Evolutionary conservation across 2,329 filamentous ascomycete species (phyloP), one percentile per base, ranked within the genome.

Genomic region (Hymenoscyphus infarciens): DNA sequence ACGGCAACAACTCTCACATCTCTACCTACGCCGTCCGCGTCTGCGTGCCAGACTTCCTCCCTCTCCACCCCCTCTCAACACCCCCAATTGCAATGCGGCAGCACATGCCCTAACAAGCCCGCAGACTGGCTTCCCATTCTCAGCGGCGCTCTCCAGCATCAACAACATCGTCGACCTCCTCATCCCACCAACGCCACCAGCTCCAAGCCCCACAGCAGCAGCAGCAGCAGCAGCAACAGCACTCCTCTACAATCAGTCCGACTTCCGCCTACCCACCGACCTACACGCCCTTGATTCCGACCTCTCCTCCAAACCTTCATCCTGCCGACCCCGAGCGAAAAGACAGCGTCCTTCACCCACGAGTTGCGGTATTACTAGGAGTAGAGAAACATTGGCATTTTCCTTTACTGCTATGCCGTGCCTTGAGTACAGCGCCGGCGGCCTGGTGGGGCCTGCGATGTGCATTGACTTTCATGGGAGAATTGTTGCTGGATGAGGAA

Each of bases 281-380:
- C 16, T 54, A 60, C 15, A 54, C 58, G 15, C 57, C 57, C 5
- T 15, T 29, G 11, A 29, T 31, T 39, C 49, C 49, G 8, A 45
- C 64, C 15, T 67, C 64, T 7, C 67, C 66, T 4, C 69, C 67
- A 15, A 70, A 70, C 39, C 66, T 67, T 7, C 67, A 70, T 58
- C 69, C 68, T 33, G 65, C 67, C 4, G 63, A 65, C 33, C 66
- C 71, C 5, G 69, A 72, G 42, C 64, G 67, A 35, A 67, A 66
- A 33, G 59, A 64, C 31, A 71, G 83, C 16, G 78, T 87, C 59
- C 80, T 92, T 53, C 89, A 92, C 72, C 90, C 90, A 13, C 89
- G 90, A 61, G 86, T 94, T 61, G 90, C 90, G 66, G 89, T 92
- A 69, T 83, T 91, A 35, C 82, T 94, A 56, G 90, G 90, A 59